A percentile compares a stretch with the other conserved stretches of the same genome.
Conservation (phyloP, 1,139 yeast genomes). For the Hemisphaericaspora xylofermentans region DNA sequence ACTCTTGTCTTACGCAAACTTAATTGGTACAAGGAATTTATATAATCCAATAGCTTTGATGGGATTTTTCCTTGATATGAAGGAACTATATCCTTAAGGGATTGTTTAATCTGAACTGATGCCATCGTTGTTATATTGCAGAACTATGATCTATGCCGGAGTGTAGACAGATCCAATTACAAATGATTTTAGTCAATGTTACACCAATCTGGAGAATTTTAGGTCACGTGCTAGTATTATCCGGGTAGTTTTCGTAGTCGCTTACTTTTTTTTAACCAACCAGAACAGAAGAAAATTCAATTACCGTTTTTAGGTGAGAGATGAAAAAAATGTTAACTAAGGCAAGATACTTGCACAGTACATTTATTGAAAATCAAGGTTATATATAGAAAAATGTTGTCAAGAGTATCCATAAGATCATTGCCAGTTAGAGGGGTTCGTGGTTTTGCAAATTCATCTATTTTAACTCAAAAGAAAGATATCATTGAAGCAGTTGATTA, state of each 20-base stretch:
- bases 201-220: not conserved
- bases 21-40: slow-evolving; percentile 50
- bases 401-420: slow-evolving; percentile 22
- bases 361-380: not conserved
- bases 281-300: slow-evolving; percentile 13
- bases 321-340: not conserved
- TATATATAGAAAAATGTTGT: slow-evolving; percentile 17
- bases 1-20: slow-evolving; percentile 50
- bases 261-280: slow-evolving; percentile 12
- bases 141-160: not conserved
- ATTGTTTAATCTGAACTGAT: slow-evolving; percentile 27
- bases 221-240: not conserved
- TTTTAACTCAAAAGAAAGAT: slow-evolving; percentile 17
- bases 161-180: too few species aligned
- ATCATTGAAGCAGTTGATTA: slow-evolving; percentile 15
- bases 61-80: slow-evolving; percentile 49
- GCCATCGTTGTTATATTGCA: slow-evolving; percentile 8
- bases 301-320: not conserved
- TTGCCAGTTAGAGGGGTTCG: slow-evolving; percentile 19
- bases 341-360: not conserved
- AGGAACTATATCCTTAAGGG: slow-evolving; percentile 50
- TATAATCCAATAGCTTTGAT: slow-evolving; percentile 44
- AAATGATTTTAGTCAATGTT: too few species aligned
- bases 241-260: slow-evolving; percentile 5
- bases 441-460: slow-evolving; percentile 19